Base-by-base conservation (phyloP, 169 alveolate species). In the Eimeria necatrix region DNA sequence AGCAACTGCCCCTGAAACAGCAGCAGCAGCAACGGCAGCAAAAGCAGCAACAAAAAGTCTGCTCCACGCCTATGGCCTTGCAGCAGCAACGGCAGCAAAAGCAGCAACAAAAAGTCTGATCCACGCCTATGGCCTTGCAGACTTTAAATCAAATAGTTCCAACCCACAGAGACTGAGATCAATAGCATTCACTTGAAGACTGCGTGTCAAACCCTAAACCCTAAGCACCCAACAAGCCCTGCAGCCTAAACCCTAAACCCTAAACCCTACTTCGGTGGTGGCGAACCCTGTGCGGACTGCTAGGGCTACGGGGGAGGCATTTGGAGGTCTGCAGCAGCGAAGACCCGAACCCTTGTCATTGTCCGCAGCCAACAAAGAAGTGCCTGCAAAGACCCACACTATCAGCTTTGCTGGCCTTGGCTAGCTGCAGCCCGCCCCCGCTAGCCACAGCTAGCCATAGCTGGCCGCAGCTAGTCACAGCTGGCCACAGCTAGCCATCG, bases 1-100 rank as follows among this genome's bases (percentile, higher is more conserved):
- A 99, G 98, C 88, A 99, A 95, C 95, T 99, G 98, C 16, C 99
- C 99, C 97, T 74, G 85, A 10, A 74, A 0, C 83, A 71, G 51
- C 83, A 22, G 52, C 83, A 71, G 83, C 83, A 8, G 83, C 51
- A 32, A 14, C 61, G 6, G 68, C 12, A 56, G 20, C 12, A 56
- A 56, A 18, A 56, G 68, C 12, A 32, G 41, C 41, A 32, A 12
- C 14, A 14, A 0, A 61, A 12, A 12, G 26, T 1, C 46, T 20
- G 56, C 14, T 20, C 56, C 20, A 14, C 20, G n/a, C 85, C n/a
- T 3, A 14, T 12, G 85, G 14, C 8, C 9, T 22, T 64, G 74
- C 22, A 18, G 2, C 83, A 8, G 83, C 51, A 32, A 14, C 61
- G 6, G 68, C 12, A 56, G 20, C 12, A 56, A 56, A 18, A 56